Evolutionary conservation across 1,284 basidiomycete genomes (phyloP), one percentile per base, ranked within the genome.

Genomic region (Omphalotus olearius): DNA sequence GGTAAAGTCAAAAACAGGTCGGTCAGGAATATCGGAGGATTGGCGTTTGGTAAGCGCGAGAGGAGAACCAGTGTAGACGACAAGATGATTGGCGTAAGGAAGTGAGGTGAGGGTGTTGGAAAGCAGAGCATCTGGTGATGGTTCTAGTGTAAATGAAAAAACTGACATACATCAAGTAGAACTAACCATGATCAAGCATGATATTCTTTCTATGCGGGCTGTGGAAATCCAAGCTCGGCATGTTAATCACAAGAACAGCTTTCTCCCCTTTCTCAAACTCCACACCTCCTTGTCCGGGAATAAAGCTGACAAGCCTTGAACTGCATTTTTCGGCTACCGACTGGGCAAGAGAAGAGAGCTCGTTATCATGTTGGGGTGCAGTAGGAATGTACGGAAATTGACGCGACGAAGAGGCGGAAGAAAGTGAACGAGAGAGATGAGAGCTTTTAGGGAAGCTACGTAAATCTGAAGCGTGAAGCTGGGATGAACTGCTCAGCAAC

Each of bases 391-490:
- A 83, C 3, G 85, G 80, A 35, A 80, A 73, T 64, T 88, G 81
- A n/a, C 80, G 64, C 20, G 79, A 72, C 1, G 75, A 80, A 0
- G 76, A 67, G 1, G 84, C 70, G 1, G 67, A 66, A 4, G 67
- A 69, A 13, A 89, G 64, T 9, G 69, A 61, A 26, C 66, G 68
- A 4, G 74, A 68, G 18, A 88, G 64, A 52, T 69, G 67, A 2
- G 81, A 79, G 3, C 73, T 68, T 6, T 78, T 69, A 1, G 77
- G 65, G 10, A 90, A 76, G 9, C 67, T 65, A 30, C 82, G 82
- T 28, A 89, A 69, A 68, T 89, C 85, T 5, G 83, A 83, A 23
- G 84, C 82, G 59, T 84, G 85, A 1, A 85, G 69, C 87, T 88
- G 53, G 16, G 48, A 42, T 33, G n/a, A 51, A 36, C 54, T 20